Base-by-base conservation (phyloP, 1,139 yeast genomes). In the Geotrichum macrosporum region DNA sequence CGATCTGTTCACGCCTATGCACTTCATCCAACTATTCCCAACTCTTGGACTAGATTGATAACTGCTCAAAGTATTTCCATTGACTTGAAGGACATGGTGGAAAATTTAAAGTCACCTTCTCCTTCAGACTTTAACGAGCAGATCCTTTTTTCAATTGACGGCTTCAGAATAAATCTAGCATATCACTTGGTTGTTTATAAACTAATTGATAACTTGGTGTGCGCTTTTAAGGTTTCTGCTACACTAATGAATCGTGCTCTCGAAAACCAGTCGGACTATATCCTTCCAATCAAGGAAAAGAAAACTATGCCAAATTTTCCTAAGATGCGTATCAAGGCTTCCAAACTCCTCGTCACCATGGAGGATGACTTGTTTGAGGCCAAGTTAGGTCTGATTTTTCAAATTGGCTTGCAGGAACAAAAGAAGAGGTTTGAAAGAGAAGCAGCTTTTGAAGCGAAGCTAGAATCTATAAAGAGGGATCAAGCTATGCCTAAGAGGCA, bases 351-450 rank as follows among this genome's bases (percentile, higher is more conserved):
- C 1, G 67, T 82, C 41, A 60, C 68, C 9, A 69, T 82, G 66
- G 87, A 80, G 50, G 96, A 88, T 65, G 96, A 89, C 65, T 87
- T 94, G 4, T 87, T 92, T 62, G 98, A 89, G 64, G 67, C 83
- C 1, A 83, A 87, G 56, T 66, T 89, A 49, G 78, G 77, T 35
- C 75, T 84, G 75, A 81, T 85, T 21, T 85, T 77, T 63, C 92
- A 84, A 58, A 73, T 86, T 29, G 96, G 96, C 1, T 55, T 74
- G 44, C 66, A 76, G 3, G 96, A 87, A 58, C 95, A 85, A 59
- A 70, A 76, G 49, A 72, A 75, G 50, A 69, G 96, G 45, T 50
- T 77, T 37, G 88, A 81, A 40, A 78, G 82, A 56, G 63, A 71
- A 35, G 65, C 67, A 4, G 66, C 78, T 4, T 82, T 84, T 58